Conservation (phyloP, 805 yeast genomes). For the Yarrowia yakushimensis region DNA sequence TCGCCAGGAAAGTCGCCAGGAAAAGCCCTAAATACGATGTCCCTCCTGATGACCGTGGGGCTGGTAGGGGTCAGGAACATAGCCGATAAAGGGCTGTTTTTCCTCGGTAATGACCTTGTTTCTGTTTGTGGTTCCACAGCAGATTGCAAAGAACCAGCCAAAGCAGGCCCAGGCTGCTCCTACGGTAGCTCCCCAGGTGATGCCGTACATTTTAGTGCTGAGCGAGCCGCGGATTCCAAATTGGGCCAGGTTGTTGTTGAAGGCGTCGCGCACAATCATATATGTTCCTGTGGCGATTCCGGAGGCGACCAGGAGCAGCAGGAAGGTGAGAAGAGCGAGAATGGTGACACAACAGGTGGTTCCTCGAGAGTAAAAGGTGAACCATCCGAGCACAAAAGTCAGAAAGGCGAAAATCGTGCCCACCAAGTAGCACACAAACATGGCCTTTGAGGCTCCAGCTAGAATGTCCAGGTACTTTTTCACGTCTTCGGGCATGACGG, state of each 20-base stretch:
- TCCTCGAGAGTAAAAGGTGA: constrained; percentile 47
- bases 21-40: neutral
- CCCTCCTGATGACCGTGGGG: constrained; percentile 14
- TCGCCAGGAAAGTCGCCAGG: too few relatives aligned
- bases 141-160: constrained; percentile 44
- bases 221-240: constrained; percentile 57
- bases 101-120: constrained; percentile 29
- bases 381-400: constrained; percentile 42
- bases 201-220: constrained; percentile 50
- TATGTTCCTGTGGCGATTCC: constrained; percentile 65
- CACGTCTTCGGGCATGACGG: constrained; percentile 55
- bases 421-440: constrained; percentile 53
- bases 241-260: constrained; percentile 47
- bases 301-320: constrained; percentile 43
- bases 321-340: constrained; percentile 40
- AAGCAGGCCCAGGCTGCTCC: constrained; percentile 45
- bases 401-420: constrained; percentile 46
- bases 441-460: constrained; percentile 51
- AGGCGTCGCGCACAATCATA: constrained; percentile 46
- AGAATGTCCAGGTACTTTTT: constrained; percentile 46
- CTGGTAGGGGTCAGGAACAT: constrained; percentile 29
- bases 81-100: constrained; percentile 36
- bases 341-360: constrained; percentile 47
- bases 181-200: constrained; percentile 61
- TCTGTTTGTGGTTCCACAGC: constrained; percentile 42